Base-by-base conservation (phyloP, 345 rosid genomes). In the Citrus glauca region DNA sequence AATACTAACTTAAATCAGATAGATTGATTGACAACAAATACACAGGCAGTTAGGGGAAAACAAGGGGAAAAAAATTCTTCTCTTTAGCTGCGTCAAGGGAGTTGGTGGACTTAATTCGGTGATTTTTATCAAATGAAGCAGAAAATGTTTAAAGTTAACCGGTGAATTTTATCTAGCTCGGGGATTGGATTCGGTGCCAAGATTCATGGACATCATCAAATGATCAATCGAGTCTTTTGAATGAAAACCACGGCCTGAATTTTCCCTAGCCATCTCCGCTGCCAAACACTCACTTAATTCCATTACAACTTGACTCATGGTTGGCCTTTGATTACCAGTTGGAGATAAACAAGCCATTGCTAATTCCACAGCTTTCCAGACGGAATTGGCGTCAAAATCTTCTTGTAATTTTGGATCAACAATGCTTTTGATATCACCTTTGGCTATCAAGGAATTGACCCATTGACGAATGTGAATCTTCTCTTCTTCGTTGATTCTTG, bases 291-390 rank as follows among this genome's bases (percentile, higher is more conserved):
- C 81, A 2, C 84, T 82, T 40, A 86, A 25, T 27, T 80, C 87
- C 2, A 79, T 76, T 65, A 80, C 80, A 20, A 84, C 89, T 28
- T 76, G 78, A 73, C 79, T 77, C 83, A 86, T 84, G 40, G 75
- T 78, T 73, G 85, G 87, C 65, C 87, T 82, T 76, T 68, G 74
- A 25, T 61, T 17, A 11, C 84, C 79, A 56, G 77, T 77, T 32
- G 82, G 82, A 42, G 80, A 77, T 40, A 78, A 73, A 77, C 91
- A 89, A 19, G 81, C 73, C 87, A 89, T 84, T 66, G 86, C 92
- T 63, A 86, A 28, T 76, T 86, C 89, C 50, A 83, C 82, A 35
- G 79, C 87, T 86, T 85, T 87, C 86, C 88, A 78, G 2, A 79
- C 88, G 16, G 85, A 87, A 22, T 77, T 74, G 32, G 71, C 16